phyloP scores from a whole-genome alignment of 140 eudicot species.

The Eryngium alpinum region DNA sequence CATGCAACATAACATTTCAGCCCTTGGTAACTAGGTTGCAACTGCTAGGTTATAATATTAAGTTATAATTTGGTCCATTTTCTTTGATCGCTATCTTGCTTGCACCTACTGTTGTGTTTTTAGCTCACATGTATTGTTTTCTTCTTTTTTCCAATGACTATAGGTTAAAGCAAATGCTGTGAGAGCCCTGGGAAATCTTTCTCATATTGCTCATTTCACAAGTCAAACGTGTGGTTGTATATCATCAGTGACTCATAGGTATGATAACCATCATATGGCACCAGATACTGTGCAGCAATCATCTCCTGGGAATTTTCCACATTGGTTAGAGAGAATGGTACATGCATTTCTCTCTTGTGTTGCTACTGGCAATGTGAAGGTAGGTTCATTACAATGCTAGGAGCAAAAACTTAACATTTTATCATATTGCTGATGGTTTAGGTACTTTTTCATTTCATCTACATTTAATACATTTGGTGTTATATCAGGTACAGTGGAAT shows the following conservation, averaged over 20 bases:
- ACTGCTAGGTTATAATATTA: neutral
- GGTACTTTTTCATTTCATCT: neutral
- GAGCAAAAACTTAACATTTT: neutral
- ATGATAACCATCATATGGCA: neutral
- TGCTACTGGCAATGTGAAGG: slow-evolving; percentile 95
- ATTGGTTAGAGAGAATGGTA: slow-evolving; percentile 72
- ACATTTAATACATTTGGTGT: slow-evolving; percentile 4
- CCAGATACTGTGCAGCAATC: slow-evolving; percentile 30
- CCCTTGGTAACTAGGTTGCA: neutral
- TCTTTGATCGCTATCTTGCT: neutral
- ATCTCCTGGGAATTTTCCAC: slow-evolving; percentile 21
- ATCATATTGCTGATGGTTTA: neutral
- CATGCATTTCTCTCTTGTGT: slow-evolving; percentile 94
- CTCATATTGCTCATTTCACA: slow-evolving; percentile 61
- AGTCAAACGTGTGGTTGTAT: slow-evolving; percentile 16
- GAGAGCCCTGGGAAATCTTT: slow-evolving; percentile 85
- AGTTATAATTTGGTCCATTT: neutral
- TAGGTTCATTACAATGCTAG: slow-evolving; percentile 7
- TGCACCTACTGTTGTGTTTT: neutral
- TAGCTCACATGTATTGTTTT: neutral
- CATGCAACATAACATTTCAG: neutral
- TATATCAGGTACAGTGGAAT: slow-evolving; percentile 91
- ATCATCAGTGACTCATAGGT: neutral
- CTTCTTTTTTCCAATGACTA: neutral
- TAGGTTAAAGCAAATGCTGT: slow-evolving; percentile 98